Conservation (phyloP, 345 rosid species). For the Hirschfeldia incana region DNA sequence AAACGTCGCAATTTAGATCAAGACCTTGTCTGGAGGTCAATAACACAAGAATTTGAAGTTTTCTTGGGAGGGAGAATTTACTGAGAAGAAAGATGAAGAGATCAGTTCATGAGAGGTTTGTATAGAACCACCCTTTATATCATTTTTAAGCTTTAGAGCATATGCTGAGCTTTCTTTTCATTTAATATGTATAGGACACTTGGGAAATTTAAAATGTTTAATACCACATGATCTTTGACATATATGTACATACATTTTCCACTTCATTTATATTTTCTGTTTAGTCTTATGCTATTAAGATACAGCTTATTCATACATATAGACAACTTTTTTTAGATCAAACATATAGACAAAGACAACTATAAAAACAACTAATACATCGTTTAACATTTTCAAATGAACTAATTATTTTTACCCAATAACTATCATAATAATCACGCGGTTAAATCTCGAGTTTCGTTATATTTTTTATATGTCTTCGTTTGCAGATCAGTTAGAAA, state of each 20-base stretch:
- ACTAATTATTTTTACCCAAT: background rate
- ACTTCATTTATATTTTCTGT: constrained; percentile 12
- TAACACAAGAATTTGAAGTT: constrained; percentile 8
- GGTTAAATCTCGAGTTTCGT: constrained; percentile 11
- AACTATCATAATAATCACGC: background rate
- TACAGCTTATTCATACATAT: constrained; percentile 28
- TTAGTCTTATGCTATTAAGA: constrained; percentile 15
- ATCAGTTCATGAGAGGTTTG: constrained; percentile 20
- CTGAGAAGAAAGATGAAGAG: constrained; percentile 9
- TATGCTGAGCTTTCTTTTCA: constrained; percentile 25
- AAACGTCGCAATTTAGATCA: background rate
- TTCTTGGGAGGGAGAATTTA: constrained; percentile 11
- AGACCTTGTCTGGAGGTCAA: background rate
- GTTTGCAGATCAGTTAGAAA: background rate
- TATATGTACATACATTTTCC: constrained; percentile 18
- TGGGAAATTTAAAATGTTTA: background rate
- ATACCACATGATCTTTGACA: constrained; percentile 34
- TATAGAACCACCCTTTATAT: constrained; percentile 39
- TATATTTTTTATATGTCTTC: background rate
- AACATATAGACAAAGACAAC: constrained; percentile 18
- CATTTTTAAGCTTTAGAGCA: constrained; percentile 29
- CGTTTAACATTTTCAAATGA: background rate
- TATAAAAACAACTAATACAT: constrained; percentile 31
- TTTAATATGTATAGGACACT: constrained; percentile 29
- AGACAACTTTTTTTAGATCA: constrained; percentile 16